Evolutionary conservation across 495 filamentous ascomycete genomes (phyloP), one percentile per base, ranked within the genome.

Genomic region (Beverwykella pulmonaria): DNA sequence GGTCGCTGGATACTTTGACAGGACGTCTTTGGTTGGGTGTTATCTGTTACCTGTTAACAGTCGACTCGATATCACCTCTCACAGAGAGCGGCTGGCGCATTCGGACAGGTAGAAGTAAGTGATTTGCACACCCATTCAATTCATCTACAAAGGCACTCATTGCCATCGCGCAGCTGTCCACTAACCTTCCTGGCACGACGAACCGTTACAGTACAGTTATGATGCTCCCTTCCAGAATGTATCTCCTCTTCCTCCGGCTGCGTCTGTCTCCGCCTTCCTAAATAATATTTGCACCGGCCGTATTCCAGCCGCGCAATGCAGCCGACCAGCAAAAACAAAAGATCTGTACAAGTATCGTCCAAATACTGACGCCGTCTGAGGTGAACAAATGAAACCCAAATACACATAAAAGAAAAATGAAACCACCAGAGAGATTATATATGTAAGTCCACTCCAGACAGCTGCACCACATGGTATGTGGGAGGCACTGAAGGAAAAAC

Each of bases 131-230:
- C 20, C 44, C 57, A 19, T 49, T 53, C 59, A 46, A 49, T 52
- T 61, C 59, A 25, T 61, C 59, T 61, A 61, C 59, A 61, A 61
- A 60, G 23, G 6, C 32, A 30, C 54, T 17, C 32, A 8, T 29
- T 2, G 8, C 2, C 29, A 23, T 29, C 29, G 12, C 27, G 3
- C 25, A 10, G 17, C 39, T n/a, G 3, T 44, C 39, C 15, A 12
- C 39, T 14, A n/a, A 15, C 9, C 39, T n/a, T 4, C 39, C 8
- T 44, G 39, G 17, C 2, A n/a, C 39, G 39, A 14, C 39, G 39
- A 44, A 44, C 39, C 39, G 39, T 9, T 10, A 44, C 39, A 44
- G 17, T 7, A 44, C 39, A 14, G 39, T 44, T 12, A 14, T 3
- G 39, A 54, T 25, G 17, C 54, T 25, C n/a, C 19, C 22, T 23